Evolutionary conservation across 768 basidiomycete species (phyloP).

Genomic region (Vararia minispora): DNA sequence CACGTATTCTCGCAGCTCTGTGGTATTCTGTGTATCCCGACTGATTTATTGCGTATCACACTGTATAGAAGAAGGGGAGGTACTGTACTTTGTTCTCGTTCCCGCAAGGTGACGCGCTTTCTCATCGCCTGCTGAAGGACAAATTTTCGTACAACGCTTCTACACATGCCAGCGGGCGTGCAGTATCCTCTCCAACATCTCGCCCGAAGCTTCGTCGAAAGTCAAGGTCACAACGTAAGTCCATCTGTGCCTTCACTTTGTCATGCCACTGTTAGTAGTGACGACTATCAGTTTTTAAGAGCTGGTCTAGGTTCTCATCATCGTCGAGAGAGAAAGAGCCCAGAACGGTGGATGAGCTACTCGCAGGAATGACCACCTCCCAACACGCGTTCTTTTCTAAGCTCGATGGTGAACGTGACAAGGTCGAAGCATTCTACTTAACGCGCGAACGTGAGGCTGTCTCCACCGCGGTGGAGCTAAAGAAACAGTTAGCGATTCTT

Average conservation of each 20-base stretch:
- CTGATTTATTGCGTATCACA: too few relatives aligned
- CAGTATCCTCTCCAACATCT: neutral
- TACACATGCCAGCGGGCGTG: too few relatives aligned
- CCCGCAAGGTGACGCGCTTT: too few relatives aligned
- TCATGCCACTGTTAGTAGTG: too few relatives aligned
- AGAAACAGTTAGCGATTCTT: constrained; percentile 9
- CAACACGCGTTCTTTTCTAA: constrained; percentile 68
- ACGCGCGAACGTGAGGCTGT: constrained; percentile 58
- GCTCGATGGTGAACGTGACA: constrained; percentile 71
- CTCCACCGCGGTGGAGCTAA: constrained; percentile 23
- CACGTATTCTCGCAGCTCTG: too few relatives aligned
- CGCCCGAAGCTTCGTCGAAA: constrained; percentile 2
- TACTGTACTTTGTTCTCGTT: too few relatives aligned
- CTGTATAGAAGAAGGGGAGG: too few relatives aligned
- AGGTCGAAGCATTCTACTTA: constrained; percentile 76
- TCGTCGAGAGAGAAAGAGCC: neutral
- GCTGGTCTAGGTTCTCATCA: neutral
- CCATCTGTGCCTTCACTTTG: neutral
- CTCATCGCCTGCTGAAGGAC: too few relatives aligned
- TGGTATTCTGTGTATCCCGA: too few relatives aligned
- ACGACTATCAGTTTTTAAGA: constrained; percentile 1
- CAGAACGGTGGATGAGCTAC: constrained; percentile 24
- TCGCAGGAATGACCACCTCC: constrained; percentile 43
- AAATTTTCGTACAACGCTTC: too few relatives aligned
- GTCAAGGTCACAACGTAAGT: neutral